A percentile compares a stretch with the other conserved stretches of the same genome.
Conservation (phyloP, 345 rosid species). For the Carallia pectinifolia region DNA sequence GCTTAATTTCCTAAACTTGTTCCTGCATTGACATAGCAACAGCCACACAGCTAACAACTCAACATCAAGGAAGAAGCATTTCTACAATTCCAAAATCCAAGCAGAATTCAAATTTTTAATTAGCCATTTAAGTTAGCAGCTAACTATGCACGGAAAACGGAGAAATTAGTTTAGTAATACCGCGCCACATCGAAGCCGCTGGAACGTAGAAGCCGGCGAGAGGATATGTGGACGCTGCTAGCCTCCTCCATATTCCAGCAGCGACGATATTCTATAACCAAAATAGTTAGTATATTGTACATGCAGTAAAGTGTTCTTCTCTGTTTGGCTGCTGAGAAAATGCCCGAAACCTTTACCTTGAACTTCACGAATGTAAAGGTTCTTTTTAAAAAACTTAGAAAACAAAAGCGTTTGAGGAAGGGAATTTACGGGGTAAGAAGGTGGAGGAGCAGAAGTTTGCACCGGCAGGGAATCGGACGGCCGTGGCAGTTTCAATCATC, state of each 20-base stretch:
- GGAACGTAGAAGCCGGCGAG: conserved; percentile 40
- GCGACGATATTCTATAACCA: conserved; percentile 50
- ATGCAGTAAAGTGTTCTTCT: neutral
- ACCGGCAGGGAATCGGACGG: conserved; percentile 60
- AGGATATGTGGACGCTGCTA: conserved; percentile 34
- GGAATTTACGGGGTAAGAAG: conserved; percentile 44
- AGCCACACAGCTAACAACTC: neutral
- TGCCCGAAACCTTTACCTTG: conserved; percentile 16
- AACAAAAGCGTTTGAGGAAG: conserved; percentile 1
- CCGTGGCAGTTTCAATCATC: conserved; percentile 68
- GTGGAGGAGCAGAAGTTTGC: conserved; percentile 48
- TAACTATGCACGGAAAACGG: neutral
- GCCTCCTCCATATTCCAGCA: conserved; percentile 45
- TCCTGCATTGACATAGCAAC: conserved; percentile 30
- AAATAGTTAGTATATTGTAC: neutral
- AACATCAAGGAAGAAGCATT: too few species aligned
- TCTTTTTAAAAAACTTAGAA: neutral
- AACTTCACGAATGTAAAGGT: neutral
- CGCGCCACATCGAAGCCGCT: conserved; percentile 42
- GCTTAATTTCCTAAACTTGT: conserved; percentile 40
- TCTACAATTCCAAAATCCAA: too few species aligned
- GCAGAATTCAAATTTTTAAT: too few species aligned
- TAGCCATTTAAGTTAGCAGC: neutral
- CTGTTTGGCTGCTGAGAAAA: conserved; percentile 27
- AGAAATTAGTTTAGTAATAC: conserved; percentile 30